Evolutionary conservation across 495 filamentous ascomycete genomes (phyloP), one percentile per base, ranked within the genome.

Genomic region (Aspergillus panamensis): DNA sequence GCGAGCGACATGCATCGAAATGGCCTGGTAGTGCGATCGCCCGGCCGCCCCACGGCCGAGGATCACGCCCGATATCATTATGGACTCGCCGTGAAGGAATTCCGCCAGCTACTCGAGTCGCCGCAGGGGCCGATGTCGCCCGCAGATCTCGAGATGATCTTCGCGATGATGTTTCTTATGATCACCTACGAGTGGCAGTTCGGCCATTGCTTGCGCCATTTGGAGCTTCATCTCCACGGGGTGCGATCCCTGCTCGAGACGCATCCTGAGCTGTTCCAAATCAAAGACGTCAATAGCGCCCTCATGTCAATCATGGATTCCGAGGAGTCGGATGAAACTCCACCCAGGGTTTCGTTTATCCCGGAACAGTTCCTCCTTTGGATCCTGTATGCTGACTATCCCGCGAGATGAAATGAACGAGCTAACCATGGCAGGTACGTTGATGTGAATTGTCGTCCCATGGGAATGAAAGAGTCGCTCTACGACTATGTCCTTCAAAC

Each of bases 161-260:
- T 77, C 52, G 71, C 69, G 13, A 77, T 69, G 3, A 73, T 77
- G 63, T 77, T 77, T 14, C 48, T 77, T 32, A 77, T 77, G 74
- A 60, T 75, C 30, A 67, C 66, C 0, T 77, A 73, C 37, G 74
- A 77, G 58, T 77, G 74, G 72, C 70, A 77, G 45, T 77, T 73
- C 52, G 74, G 74, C 12, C 65, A 75, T 43, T 75, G 66, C 4
- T 64, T 77, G 10, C 71, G 69, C 19, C 72, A 74, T 66, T 63
- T 77, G 8, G 72, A 77, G 52, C 58, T 77, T 53, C 74, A 77
- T 57, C 56, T 77, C 8, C 68, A 73, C 33, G 74, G 74, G 0
- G 69, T 77, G 16, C 69, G 71, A n/a, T 75, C 72, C 4, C 58
- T 77, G 1, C 51, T 77, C 6, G 68, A 73, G 54, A 65, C 74